These are phyloP conservation scores for Hyaloscypha finlandica DNA, from an alignment of 495 filamentous ascomycete genomes.

Conservation along the genomic window DNA sequence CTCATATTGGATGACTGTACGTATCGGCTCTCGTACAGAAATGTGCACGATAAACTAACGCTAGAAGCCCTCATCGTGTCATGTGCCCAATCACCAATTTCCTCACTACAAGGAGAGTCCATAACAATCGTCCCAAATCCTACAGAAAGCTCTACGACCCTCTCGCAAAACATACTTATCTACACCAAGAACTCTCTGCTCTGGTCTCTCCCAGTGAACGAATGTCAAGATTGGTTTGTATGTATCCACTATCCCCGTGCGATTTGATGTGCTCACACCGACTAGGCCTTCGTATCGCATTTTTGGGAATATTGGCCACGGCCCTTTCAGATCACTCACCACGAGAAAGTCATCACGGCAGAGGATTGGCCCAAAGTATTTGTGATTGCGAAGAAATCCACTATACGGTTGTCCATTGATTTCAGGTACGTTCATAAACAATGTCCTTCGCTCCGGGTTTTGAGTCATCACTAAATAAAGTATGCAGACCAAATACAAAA, in stretches of 20 bases:
- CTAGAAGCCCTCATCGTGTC: conserved; percentile 4
- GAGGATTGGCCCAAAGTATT: conserved; percentile 37
- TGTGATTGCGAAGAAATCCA: conserved; percentile 28
- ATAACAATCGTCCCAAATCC: background rate
- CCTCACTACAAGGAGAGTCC: conserved; percentile 3
- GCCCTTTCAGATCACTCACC: conserved; percentile 29
- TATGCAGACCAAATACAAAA: too few relatives aligned
- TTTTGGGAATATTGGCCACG: conserved; percentile 42
- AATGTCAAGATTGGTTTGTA: conserved; percentile 44
- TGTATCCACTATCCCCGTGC: conserved; percentile 15
- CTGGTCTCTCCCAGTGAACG: conserved; percentile 34
- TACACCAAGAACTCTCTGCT: conserved; percentile 27
- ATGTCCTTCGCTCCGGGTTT: background rate
- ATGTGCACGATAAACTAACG: background rate
- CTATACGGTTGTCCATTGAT: conserved; percentile 26
- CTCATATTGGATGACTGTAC: conserved; percentile 40
- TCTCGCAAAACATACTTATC: conserved; percentile 19
- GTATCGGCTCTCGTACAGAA: background rate
- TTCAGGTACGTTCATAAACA: conserved; percentile 15
- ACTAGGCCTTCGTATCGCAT: conserved; percentile 37
- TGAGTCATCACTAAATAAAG: too few relatives aligned
- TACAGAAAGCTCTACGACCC: too few relatives aligned
- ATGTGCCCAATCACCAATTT: conserved; percentile 3
- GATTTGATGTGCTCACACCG: background rate
- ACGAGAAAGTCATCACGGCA: conserved; percentile 26